A percentile compares a stretch with the other conserved stretches of the same genome.
Conservation (phyloP, 495 filamentous ascomycete genomes). For the Tuber magnatum region DNA sequence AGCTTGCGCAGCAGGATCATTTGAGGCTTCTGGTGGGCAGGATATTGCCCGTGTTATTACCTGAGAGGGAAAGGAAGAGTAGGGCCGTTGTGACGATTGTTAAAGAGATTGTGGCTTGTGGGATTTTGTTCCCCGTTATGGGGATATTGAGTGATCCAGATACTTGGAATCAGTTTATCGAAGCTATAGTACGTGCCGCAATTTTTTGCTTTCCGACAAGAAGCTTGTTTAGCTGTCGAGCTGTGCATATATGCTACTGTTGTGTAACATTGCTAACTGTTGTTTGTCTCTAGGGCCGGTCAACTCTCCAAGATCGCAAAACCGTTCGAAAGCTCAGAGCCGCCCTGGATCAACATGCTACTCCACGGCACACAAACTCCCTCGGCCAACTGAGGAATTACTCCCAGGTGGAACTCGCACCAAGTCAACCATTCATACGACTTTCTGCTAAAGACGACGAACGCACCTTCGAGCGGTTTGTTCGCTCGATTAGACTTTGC, state of each 20-base stretch:
- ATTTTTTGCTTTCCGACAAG: background rate
- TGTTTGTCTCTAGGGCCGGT: slow-evolving; percentile 52
- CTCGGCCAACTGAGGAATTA: slow-evolving; percentile 6
- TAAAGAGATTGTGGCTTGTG: slow-evolving; percentile 75
- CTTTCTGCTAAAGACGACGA: slow-evolving; percentile 67
- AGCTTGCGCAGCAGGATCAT: slow-evolving; percentile 76
- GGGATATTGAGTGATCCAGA: slow-evolving; percentile 77
- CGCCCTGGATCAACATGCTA: slow-evolving; percentile 90
- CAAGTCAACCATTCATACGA: slow-evolving; percentile 31
- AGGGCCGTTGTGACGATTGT: slow-evolving; percentile 70
- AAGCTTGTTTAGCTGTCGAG: background rate
- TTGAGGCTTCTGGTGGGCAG: slow-evolving; percentile 61
- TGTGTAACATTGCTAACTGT: background rate
- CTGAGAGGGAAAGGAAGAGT: slow-evolving; percentile 64
- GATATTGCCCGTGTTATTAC: slow-evolving; percentile 69
- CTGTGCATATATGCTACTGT: background rate
- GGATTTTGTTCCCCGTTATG: slow-evolving; percentile 64
- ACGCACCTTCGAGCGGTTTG: slow-evolving; percentile 86
- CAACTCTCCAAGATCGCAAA: slow-evolving; percentile 88
- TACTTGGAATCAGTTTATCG: slow-evolving; percentile 93
- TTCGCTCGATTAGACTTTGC: slow-evolving; percentile 78
- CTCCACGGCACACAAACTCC: slow-evolving; percentile 46
- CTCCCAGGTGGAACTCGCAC: slow-evolving; percentile 9
- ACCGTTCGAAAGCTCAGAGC: slow-evolving; percentile 89
- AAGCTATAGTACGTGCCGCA: slow-evolving; percentile 56